phyloP scores from a whole-genome alignment of 129 eudicot species.

The Centrapalus pauciflorus region DNA sequence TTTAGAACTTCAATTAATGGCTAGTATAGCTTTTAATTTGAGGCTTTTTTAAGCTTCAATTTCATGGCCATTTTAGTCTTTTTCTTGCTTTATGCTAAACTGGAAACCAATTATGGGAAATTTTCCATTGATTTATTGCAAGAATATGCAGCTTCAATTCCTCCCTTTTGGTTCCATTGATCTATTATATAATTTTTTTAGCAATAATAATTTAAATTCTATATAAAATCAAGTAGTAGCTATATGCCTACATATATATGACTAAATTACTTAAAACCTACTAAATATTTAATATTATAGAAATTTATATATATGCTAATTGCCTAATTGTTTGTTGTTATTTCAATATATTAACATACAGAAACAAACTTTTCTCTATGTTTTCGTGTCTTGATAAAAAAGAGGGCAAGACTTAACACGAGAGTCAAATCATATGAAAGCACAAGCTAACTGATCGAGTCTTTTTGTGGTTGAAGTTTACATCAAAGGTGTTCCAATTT shows the following conservation, averaged over 20 bases:
- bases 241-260: too few species aligned
- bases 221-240: not conserved
- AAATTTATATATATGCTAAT: too few species aligned
- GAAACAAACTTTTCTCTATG: not conserved
- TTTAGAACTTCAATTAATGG: slow-evolving; percentile 23
- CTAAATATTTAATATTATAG: too few species aligned
- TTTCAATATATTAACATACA: not conserved
- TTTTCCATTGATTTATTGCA: slow-evolving; percentile 1
- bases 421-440: slow-evolving; percentile 36
- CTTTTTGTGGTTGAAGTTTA: slow-evolving; percentile 34
- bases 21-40: slow-evolving; percentile 16
- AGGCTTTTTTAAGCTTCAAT: slow-evolving; percentile 2
- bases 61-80: slow-evolving; percentile 3
- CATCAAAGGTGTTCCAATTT: slow-evolving; percentile 28
- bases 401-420: slow-evolving; percentile 22
- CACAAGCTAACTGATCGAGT: slow-evolving; percentile 39
- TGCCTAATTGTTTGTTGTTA: not conserved
- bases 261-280: too few species aligned
- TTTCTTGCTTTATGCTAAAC: slow-evolving; percentile 4
- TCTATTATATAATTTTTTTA: not conserved
- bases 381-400: slow-evolving; percentile 15
- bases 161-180: not conserved
- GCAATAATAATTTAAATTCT: not conserved
- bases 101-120: slow-evolving; percentile 9
- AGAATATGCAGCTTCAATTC: slow-evolving; percentile 12